Conservation (phyloP, 495 filamentous ascomycete species). For the Tetracladium marchalianum region DNA sequence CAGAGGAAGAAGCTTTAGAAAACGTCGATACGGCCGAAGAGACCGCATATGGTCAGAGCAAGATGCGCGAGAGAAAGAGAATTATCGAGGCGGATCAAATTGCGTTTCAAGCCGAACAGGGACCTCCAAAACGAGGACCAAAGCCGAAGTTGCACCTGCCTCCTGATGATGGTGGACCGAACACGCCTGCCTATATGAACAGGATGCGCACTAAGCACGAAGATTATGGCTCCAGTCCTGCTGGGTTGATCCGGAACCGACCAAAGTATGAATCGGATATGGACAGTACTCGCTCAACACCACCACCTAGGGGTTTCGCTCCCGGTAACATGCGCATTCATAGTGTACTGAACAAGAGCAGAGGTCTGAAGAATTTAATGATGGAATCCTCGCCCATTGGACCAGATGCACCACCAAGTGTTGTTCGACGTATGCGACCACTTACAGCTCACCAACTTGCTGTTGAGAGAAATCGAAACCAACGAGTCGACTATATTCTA, state of each 20-base stretch:
- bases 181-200: conserved; percentile 24
- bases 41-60: conserved; percentile 73
- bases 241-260: conserved; percentile 33
- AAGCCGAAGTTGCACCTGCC: conserved; percentile 46
- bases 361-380: conserved; percentile 39
- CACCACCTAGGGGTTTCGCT: conserved; percentile 39
- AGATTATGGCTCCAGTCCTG: conserved; percentile 38
- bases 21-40: conserved; percentile 89
- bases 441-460: conserved; percentile 90
- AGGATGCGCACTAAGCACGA: conserved; percentile 34
- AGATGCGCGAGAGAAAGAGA: conserved; percentile 75
- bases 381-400: conserved; percentile 41
- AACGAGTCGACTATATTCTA: conserved; percentile 81
- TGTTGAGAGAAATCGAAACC: conserved; percentile 77
- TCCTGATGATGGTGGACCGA: conserved; percentile 41
- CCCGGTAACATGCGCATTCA: conserved; percentile 31
- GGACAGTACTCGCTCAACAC: conserved; percentile 48
- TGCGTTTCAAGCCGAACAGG: conserved; percentile 27
- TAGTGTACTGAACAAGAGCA: conserved; percentile 18
- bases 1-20: conserved; percentile 68
- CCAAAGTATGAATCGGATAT: conserved; percentile 48
- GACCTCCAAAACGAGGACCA: conserved; percentile 38
- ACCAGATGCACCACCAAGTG: conserved; percentile 13
- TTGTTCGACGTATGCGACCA: conserved; percentile 58
- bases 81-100: conserved; percentile 44